These are phyloP conservation scores for Lichenothelia convexa DNA, from an alignment of 495 filamentous ascomycete species.

Conservation along the genomic window DNA sequence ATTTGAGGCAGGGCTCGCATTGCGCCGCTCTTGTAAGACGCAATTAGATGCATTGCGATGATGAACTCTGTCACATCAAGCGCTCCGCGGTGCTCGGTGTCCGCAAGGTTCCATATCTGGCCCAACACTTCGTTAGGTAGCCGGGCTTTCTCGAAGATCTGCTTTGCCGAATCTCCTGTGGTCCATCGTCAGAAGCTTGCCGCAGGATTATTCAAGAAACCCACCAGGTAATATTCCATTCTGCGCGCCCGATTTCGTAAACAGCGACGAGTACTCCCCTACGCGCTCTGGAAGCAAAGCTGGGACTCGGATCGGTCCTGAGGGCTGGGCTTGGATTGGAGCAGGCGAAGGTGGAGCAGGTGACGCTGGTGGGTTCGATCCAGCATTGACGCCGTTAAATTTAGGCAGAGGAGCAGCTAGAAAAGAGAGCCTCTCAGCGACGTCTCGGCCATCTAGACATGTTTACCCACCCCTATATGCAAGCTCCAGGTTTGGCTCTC, in stretches of 20 bases:
- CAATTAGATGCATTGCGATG: constrained; percentile 93
- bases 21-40: constrained; percentile 68
- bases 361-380: constrained; percentile 25
- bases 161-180: constrained; percentile 64
- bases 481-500: constrained; percentile 61
- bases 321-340: constrained; percentile 41
- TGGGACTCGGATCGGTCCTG: constrained; percentile 69
- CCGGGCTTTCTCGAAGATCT: constrained; percentile 83
- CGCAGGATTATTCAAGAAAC: background rate
- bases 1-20: constrained; percentile 63
- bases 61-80: constrained; percentile 88
- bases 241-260: constrained; percentile 67
- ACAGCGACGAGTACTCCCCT: constrained; percentile 64
- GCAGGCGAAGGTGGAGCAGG: constrained; percentile 32
- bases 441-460: background rate
- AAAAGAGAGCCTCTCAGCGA: constrained; percentile 9
- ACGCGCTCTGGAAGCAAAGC: constrained; percentile 79
- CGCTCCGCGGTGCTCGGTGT: constrained; percentile 77
- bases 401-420: constrained; percentile 70
- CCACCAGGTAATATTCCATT: constrained; percentile 66
- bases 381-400: constrained; percentile 57
- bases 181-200: background rate
- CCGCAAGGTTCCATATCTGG: constrained; percentile 84
- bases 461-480: constrained; percentile 39
- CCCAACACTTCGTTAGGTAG: constrained; percentile 81